Evolutionary conservation across 176 grass and related monocot species (phyloP).

Genomic region (Phoenix dactylifera): DNA sequence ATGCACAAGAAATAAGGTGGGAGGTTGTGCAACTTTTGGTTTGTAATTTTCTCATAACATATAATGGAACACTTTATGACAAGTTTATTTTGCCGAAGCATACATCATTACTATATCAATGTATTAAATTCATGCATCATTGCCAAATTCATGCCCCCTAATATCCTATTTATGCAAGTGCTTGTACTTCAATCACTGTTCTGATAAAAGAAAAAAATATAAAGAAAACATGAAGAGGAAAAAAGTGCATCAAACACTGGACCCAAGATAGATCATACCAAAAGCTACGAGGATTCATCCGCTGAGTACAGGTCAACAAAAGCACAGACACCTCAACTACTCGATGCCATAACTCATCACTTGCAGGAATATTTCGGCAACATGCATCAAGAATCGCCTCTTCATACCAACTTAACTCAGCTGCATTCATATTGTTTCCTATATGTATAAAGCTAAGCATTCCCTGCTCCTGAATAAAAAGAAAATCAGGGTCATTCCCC

Average conservation of each 20-base stretch:
- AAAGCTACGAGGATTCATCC: conserved; percentile 62
- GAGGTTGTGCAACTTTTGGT: too few relatives aligned
- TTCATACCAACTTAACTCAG: conserved; percentile 80
- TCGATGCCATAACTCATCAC: conserved; percentile 67
- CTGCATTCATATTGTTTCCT: conserved; percentile 52
- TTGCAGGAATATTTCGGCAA: conserved; percentile 63
- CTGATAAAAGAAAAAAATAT: background rate
- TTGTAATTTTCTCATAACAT: too few relatives aligned
- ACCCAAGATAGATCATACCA: conserved; percentile 34
- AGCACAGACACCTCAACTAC: conserved; percentile 68
- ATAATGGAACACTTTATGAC: too few relatives aligned
- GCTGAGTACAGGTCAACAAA: conserved; percentile 56
- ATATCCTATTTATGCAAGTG: too few relatives aligned
- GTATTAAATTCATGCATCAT: too few relatives aligned
- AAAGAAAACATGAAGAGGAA: background rate
- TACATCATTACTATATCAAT: too few relatives aligned
- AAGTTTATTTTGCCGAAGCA: too few relatives aligned
- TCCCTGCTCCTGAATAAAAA: conserved; percentile 55
- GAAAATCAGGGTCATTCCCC: background rate
- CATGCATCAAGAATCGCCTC: conserved; percentile 84
- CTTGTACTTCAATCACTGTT: background rate
- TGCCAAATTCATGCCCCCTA: too few relatives aligned
- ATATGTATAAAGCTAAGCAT: conserved; percentile 66
- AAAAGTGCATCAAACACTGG: too few relatives aligned
- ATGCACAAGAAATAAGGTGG: too few relatives aligned